Conservation (phyloP, 192 early-diverging fungal genomes). For the Ramicandelaber brevisporus region DNA sequence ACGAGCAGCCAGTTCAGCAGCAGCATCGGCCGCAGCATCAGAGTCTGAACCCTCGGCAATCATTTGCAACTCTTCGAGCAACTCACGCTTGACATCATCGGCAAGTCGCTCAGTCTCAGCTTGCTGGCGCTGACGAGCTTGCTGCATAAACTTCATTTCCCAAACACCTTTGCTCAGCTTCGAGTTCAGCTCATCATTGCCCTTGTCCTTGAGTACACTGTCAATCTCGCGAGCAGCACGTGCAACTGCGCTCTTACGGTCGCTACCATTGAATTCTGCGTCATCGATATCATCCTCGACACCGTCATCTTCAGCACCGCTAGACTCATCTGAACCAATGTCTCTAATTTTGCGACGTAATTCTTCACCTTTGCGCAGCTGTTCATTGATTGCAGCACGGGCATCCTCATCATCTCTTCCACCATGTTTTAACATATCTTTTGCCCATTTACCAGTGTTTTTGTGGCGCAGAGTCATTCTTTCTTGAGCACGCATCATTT, state of each 20-base stretch:
- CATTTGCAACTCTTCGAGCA: slow-evolving; percentile 5
- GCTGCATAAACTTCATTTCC: slow-evolving; percentile 97
- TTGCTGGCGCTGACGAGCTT: slow-evolving; percentile 31
- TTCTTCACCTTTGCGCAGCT: slow-evolving; percentile 49
- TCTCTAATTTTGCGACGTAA: slow-evolving; percentile 65
- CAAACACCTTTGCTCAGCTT: slow-evolving; percentile 53
- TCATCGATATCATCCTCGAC: slow-evolving; percentile 13
- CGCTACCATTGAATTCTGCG: slow-evolving; percentile 8
- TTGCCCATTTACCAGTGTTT: slow-evolving; percentile 92
- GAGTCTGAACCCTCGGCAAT: too few relatives aligned
- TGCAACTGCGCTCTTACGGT: slow-evolving; percentile 24
- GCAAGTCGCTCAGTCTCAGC: slow-evolving; percentile 13
- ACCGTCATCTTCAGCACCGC: slow-evolving; percentile 14
- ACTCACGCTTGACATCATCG: slow-evolving; percentile 20
- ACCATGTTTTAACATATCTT: slow-evolving; percentile 40
- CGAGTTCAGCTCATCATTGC: slow-evolving; percentile 14
- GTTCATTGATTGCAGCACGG: slow-evolving; percentile 61
- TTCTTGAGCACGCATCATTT: slow-evolving; percentile 56
- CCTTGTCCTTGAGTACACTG: slow-evolving; percentile 4
- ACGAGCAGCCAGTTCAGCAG: too few relatives aligned
- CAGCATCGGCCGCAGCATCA: too few relatives aligned
- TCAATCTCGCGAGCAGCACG: too few relatives aligned
- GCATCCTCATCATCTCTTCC: slow-evolving; percentile 24
- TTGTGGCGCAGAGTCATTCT: slow-evolving; percentile 86
- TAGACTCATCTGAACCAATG: slow-evolving; percentile 26